Conservation (phyloP, 2,329 filamentous ascomycete genomes). For the Penicillium freii region DNA sequence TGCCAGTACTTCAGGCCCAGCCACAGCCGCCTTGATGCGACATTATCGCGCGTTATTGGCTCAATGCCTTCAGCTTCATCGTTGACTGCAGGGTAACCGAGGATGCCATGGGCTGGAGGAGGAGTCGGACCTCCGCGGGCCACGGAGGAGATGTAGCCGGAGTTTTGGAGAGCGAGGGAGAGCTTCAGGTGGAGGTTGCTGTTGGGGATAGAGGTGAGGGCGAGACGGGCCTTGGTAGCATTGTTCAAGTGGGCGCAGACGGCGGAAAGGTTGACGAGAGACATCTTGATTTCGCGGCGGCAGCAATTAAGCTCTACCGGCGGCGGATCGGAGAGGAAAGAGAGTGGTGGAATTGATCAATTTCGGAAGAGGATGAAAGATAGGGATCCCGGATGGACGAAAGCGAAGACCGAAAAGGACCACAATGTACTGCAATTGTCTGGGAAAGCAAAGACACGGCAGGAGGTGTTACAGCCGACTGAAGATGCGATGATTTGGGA, state of each 20-base stretch:
- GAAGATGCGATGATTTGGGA: conserved; percentile 10
- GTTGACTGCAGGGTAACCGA: conserved; percentile 50
- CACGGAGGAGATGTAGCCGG: conserved; percentile 77
- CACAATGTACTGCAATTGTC: conserved; percentile 4
- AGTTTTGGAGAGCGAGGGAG: conserved; percentile 73
- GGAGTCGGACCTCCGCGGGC: conserved; percentile 67
- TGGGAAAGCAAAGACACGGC: conserved; percentile 1
- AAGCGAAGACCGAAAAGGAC: background rate
- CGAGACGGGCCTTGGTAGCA: conserved; percentile 76
- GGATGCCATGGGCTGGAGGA: conserved; percentile 52
- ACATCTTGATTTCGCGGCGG: conserved; percentile 52
- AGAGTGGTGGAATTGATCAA: conserved; percentile 1
- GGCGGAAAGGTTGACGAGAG: conserved; percentile 70
- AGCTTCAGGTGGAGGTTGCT: conserved; percentile 77
- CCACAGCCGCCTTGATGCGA: conserved; percentile 75
- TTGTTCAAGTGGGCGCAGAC: conserved; percentile 92
- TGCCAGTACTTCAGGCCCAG: conserved; percentile 88
- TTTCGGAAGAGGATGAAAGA: background rate
- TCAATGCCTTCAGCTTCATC: conserved; percentile 42
- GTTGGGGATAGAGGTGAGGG: conserved; percentile 77
- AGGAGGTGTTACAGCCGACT: conserved; percentile 3
- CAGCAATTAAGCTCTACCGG: conserved; percentile 22
- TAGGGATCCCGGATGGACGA: background rate
- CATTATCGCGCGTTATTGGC: conserved; percentile 66
- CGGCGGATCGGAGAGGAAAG: conserved; percentile 5